A percentile compares a stretch with the other conserved stretches of the same genome.
These are phyloP conservation scores for Saussurea involucrata DNA, from an alignment of 129 eudicot genomes.

Conservation along the genomic window DNA sequence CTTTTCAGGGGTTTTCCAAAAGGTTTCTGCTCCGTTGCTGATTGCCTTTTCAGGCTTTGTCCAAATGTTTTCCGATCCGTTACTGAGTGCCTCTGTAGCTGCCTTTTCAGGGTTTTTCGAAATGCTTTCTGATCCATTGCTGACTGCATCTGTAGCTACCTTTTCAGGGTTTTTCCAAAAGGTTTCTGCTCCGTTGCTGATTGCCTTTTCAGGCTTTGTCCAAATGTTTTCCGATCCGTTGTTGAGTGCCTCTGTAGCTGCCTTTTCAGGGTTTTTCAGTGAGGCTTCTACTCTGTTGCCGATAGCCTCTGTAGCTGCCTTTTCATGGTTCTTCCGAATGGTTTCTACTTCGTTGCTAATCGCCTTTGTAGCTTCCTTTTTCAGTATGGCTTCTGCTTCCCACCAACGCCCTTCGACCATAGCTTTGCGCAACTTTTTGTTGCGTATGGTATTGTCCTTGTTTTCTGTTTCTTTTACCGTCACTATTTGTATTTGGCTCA, in stretches of 20 bases:
- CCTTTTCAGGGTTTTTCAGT: not conserved
- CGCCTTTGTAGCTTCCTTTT: not conserved
- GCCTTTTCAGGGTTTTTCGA: no score
- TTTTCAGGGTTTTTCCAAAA: no score
- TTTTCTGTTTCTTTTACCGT: not conserved
- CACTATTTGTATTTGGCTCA: not conserved
- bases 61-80: no score
- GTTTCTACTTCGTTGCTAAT: not conserved
- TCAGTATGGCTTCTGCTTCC: not conserved
- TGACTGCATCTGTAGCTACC: no score
- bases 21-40: no score
- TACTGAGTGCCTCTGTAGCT: no score
- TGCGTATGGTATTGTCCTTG: not conserved
- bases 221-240: not conserved
- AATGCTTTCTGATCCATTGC: no score
- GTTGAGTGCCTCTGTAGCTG: not conserved
- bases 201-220: no score
- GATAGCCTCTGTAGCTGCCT: not conserved
- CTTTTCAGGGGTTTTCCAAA: no score
- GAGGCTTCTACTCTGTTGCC: not conserved
- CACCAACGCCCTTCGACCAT: not conserved
- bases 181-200: no score
- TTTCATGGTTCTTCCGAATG: not conserved
- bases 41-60: no score
- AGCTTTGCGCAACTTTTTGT: not conserved